Evolutionary conservation across 1,284 basidiomycete species (phyloP).

Genomic region (Cutaneotrichosporon sp.): DNA sequence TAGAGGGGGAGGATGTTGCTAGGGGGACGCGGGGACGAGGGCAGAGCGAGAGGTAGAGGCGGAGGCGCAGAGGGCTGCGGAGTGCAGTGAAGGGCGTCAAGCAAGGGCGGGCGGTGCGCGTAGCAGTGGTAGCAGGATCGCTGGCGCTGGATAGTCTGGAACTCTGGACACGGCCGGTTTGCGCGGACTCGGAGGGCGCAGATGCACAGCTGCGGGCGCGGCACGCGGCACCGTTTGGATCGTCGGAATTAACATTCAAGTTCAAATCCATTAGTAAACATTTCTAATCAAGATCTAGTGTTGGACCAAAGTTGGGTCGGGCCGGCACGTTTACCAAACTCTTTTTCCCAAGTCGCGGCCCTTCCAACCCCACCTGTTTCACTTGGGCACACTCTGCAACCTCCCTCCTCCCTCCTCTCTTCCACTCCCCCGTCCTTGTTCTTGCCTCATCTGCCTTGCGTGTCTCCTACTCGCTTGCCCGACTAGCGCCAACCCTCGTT

Average conservation of each 20-base stretch:
- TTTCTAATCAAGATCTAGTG: too few relatives aligned
- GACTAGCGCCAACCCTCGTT: too few relatives aligned
- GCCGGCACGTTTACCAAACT: constrained; percentile 3
- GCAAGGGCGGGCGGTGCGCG: too few relatives aligned
- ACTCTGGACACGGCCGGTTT: not conserved
- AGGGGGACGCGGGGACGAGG: not conserved
- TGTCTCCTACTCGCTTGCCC: too few relatives aligned
- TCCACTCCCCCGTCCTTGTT: not conserved
- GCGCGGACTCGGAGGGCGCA: not conserved
- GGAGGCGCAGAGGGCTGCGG: too few relatives aligned
- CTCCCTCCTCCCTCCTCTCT: not conserved
- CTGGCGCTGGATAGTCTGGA: too few relatives aligned
- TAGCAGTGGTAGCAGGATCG: too few relatives aligned
- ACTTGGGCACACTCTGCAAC: constrained; percentile 6
- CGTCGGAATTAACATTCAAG: not conserved
- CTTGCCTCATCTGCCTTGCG: too few relatives aligned
- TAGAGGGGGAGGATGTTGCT: too few relatives aligned
- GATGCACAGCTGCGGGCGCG: not conserved
- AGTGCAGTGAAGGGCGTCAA: too few relatives aligned
- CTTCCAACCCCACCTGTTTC: not conserved
- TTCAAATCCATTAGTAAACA: not conserved
- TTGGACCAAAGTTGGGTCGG: too few relatives aligned
- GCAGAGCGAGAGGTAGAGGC: too few relatives aligned
- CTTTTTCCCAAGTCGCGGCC: not conserved
- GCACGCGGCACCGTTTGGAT: not conserved